Evolutionary conservation across 139 green algal genomes (phyloP), one percentile per base, ranked within the genome.

Genomic region (Trebouxia sp.): DNA sequence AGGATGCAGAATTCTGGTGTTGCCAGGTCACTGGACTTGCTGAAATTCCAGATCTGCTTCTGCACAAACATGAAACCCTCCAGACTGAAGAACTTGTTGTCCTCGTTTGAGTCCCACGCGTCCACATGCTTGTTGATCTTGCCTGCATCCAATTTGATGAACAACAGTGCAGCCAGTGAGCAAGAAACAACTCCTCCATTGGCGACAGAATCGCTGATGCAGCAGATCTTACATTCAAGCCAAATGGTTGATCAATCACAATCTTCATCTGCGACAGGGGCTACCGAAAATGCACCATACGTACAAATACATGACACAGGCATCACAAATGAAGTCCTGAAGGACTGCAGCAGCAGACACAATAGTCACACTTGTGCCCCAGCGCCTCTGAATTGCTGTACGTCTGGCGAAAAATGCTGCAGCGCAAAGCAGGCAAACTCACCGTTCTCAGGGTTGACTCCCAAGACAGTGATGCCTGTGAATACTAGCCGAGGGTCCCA

Each of bases 51-150:
- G 56, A 85, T 81, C 74, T 85, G 81, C 28, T 30, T 26, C 32
- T 78, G 45, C 8, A 75, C 81, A 75, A 81, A 85, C 26, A 58
- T 43, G n/a, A 81, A 81, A 1, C 43, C 81, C 81, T 85, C 81
- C 28, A 85, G 37, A 37, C 58, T 78, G 56, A 72, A 72, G 74
- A 81, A 85, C 30, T 77, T 66, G 41, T 85, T 80, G 74, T 85
- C 45, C 43, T 85, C 5, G 10, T 81, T 72, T 45, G 30, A 48
- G 35, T 85, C 81, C 81, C 81, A 85, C 1, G 32, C 45, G 17
- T 85, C 81, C 45, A 81, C 74, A 58, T 85, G 81, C 74, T 81
- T 81, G 81, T 81, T 78, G 72, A 78, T 81, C 47, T 85, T 85
- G 55, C 81, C 81, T 85, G 81, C 47, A 30, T 28, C 10, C 22